Percentiles rank a stretch among this genome's conserved stretches.
Evolutionary conservation across 805 yeast genomes (phyloP).

Genomic region (Soucietia sequanensis): DNA sequence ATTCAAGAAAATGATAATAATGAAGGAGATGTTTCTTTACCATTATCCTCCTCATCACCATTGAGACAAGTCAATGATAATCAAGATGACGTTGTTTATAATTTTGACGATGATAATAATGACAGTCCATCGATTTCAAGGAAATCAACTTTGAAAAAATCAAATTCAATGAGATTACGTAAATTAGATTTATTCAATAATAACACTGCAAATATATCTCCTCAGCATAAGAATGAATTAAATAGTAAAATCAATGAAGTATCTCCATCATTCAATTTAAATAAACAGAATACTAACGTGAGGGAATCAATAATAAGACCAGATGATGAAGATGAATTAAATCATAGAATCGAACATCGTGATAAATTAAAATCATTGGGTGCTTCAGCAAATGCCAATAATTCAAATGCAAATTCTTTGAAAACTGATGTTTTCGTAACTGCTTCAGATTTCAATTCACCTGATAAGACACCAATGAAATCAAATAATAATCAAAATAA

Average conservation of each 20-base stretch:
- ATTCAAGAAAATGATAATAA: too few species aligned
- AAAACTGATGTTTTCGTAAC: slow-evolving; percentile 23
- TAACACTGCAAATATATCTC: slow-evolving; percentile 6
- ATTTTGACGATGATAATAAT: slow-evolving; percentile 28
- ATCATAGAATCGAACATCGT: slow-evolving; percentile 8
- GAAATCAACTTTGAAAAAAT: slow-evolving; percentile 38
- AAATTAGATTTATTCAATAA: slow-evolving; percentile 37
- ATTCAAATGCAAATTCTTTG: slow-evolving; percentile 10
- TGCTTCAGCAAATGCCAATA: slow-evolving; percentile 10
- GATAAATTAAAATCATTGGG: slow-evolving; percentile 17
- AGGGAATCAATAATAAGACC: slow-evolving; percentile 13
- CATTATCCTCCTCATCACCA: slow-evolving; percentile 2
- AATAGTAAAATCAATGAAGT: neutral
- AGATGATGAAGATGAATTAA: slow-evolving; percentile 11
- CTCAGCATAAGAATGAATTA: neutral
- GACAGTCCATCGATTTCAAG: slow-evolving; percentile 30
- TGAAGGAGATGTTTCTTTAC: neutral
- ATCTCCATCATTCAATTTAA: slow-evolving; percentile 19
- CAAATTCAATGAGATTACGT: slow-evolving; percentile 41
- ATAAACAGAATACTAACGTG: slow-evolving; percentile 1
- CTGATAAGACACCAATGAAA: neutral
- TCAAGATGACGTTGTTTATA: slow-evolving; percentile 31
- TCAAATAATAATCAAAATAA: too few species aligned
- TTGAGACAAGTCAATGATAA: slow-evolving; percentile 12
- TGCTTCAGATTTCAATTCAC: slow-evolving; percentile 18